A percentile compares a stretch with the other conserved stretches of the same genome.
Evolutionary conservation across 2,329 filamentous ascomycete species (phyloP).

Genomic region (Penicillium sp.): DNA sequence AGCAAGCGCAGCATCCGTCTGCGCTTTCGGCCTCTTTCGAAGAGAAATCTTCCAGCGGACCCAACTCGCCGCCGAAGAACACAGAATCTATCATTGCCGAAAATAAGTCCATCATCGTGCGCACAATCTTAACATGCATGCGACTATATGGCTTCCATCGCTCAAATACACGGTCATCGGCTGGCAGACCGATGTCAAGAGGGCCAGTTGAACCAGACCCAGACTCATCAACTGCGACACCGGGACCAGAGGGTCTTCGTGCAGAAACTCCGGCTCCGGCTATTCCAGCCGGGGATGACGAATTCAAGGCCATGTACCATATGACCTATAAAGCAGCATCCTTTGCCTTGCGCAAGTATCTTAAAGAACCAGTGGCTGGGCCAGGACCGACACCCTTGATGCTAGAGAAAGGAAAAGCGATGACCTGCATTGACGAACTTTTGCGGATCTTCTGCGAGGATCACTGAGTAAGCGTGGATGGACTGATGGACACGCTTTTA

Average conservation of each 20-base stretch:
- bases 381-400: slow-evolving; percentile 16
- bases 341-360: slow-evolving; percentile 39
- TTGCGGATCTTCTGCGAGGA: slow-evolving; percentile 41
- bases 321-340: slow-evolving; percentile 41
- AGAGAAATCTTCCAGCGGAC: slow-evolving; percentile 11
- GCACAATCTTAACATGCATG: slow-evolving; percentile 42
- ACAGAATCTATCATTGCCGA: slow-evolving; percentile 29
- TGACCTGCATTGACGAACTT: slow-evolving; percentile 39
- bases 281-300: slow-evolving; percentile 32
- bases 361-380: slow-evolving; percentile 21
- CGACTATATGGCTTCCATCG: slow-evolving; percentile 41
- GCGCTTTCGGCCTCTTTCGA: slow-evolving; percentile 16
- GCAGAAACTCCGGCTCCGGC: slow-evolving; percentile 19
- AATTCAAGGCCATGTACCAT: slow-evolving; percentile 43
- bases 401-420: slow-evolving; percentile 37
- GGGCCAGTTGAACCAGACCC: slow-evolving; percentile 9
- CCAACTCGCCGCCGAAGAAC: slow-evolving; percentile 23
- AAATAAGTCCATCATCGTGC: slow-evolving; percentile 40
- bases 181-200: slow-evolving; percentile 9
- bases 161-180: slow-evolving; percentile 21
- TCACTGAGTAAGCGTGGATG: slow-evolving; percentile 12
- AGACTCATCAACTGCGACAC: slow-evolving; percentile 8
- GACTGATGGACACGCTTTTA: slow-evolving; percentile 3
- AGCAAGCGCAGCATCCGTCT: slow-evolving; percentile 10
- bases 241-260: slow-evolving; percentile 10